These are phyloP conservation scores for Xylaria cubensis DNA, from an alignment of 495 filamentous ascomycete genomes.

Conservation along the genomic window DNA sequence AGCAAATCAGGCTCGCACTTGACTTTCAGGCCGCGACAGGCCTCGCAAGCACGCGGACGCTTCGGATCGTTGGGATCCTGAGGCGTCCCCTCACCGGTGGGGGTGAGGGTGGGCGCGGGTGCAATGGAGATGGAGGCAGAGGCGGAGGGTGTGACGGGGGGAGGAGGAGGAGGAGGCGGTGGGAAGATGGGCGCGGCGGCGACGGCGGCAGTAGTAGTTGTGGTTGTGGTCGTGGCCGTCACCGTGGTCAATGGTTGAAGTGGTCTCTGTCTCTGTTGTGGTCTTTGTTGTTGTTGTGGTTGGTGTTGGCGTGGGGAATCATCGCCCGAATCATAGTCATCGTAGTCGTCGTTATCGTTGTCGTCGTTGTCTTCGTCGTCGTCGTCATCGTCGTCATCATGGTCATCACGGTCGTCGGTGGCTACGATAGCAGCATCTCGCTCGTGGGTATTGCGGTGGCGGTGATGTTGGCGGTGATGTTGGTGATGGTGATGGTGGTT, in stretches of 20 bases:
- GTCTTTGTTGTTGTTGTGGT: slow-evolving; percentile 25
- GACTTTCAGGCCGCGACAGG: slow-evolving; percentile 89
- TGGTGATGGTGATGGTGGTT: slow-evolving; percentile 9
- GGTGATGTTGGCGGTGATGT: neutral
- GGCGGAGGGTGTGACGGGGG: neutral
- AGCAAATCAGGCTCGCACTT: slow-evolving; percentile 78
- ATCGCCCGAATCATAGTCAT: slow-evolving; percentile 14
- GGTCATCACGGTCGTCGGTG: neutral
- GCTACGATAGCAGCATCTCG: slow-evolving; percentile 9
- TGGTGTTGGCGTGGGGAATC: slow-evolving; percentile 28
- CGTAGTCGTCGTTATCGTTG: neutral
- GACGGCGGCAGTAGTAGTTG: neutral
- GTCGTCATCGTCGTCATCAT: neutral
- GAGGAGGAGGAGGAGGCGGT: neutral
- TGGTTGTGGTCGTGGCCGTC: neutral
- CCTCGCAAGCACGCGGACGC: slow-evolving; percentile 81
- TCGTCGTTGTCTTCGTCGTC: neutral
- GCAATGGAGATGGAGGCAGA: neutral
- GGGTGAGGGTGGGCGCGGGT: neutral
- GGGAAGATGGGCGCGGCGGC: neutral
- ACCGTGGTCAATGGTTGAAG: neutral
- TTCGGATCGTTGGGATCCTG: slow-evolving; percentile 65
- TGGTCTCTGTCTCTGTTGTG: slow-evolving; percentile 19
- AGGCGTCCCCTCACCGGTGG: slow-evolving; percentile 17
- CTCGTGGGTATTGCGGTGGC: slow-evolving; percentile 14